Evolutionary conservation across 768 basidiomycete genomes (phyloP), one percentile per base, ranked within the genome.

Genomic region (Sporobolomyces phaffii): DNA sequence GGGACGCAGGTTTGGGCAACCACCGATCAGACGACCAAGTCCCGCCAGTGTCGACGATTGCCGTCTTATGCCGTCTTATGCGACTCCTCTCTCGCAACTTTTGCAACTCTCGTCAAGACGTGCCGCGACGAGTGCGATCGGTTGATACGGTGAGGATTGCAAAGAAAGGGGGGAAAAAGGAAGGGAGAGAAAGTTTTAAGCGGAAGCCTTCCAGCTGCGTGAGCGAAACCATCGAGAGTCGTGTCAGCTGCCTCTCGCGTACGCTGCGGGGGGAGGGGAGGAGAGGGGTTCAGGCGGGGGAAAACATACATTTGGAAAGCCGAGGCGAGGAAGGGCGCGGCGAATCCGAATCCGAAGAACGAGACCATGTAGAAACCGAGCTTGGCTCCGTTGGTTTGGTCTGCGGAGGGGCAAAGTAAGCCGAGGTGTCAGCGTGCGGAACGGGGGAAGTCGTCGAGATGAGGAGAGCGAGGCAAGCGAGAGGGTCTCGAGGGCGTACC

Each of bases 381-480:
- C 53, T 66, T 66, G 65, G 60, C 48, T 24, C 65, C 65, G 60
- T 66, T 66, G 47, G 65, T 66, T 52, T 66, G 65, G 53, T 66
- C 65, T 66, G 53, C 38, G 9, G 15, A n/a, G 7, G 54, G 15
- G 6, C 3, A 48, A 5, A 3, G 58, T 22, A 3, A 5, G 15
- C 18, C n/a, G 9, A 57, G 26, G 22, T 10, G 50, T 36, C n/a
- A 56, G 53, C 22, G n/a, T 22, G 28, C 18, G 5, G 5, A 11
- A 28, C 11, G 51, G 60, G 43, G 40, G 22, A 20, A 15, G 29
- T 45, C 4, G 22, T 24, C 44, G 31, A n/a, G 44, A 10, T 31
- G 28, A 44, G 10, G 44, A n/a, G 14, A 26, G 22, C 29, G 22
- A 43, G 53, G 36, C 53, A 5, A 15, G 26, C 5, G 53, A 31